Base-by-base conservation (phyloP, 768 basidiomycete species). In the Leccinum longicurvipes region DNA sequence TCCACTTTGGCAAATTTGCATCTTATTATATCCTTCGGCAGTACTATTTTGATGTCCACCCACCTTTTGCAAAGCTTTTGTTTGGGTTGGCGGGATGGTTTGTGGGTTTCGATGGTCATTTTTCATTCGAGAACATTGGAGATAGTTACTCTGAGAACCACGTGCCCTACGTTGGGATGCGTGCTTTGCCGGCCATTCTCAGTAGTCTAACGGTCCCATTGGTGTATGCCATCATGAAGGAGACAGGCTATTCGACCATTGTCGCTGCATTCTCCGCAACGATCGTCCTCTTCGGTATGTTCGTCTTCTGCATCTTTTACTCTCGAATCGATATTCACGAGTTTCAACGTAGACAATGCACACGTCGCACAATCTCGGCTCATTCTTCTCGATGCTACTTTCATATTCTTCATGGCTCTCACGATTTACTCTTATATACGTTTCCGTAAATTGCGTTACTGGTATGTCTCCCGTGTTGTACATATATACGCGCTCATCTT, bases 1-100 rank as follows among this genome's bases (percentile, higher is more conserved):
- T 98, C 12, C 96, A 98, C 69, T 98, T 98, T 68, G 96, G 96
- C 59, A 97, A 98, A 73, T 99, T 99, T 69, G 95, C 97, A 12
- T 84, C 91, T 6, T 91, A 93, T 73, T 99, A 99, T 73, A 86
- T 98, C 68, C 76, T 76, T 46, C 82, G 96, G 60, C 84, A 97
- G 73, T 99, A 98, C 77, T 98, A 98, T 75, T 99, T 99, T 77
- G 97, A 99, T 70, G 96, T 99, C 8, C 97, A 99, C 66, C 97
- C 97, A 34, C 97, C 97, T 2, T 83, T 98, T 50, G 95, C 97
- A 41, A 99, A 99, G 71, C 81, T 99, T 57, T 79, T 99, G 24
- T 92, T 96, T 66, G 97, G 87, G 41, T 81, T 97, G 31, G 91
- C 91, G 27, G 97, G 93, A 59, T 98, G 93, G 93, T 89, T 95